Evolutionary conservation across 495 filamentous ascomycete genomes (phyloP), one percentile per base, ranked within the genome.

Genomic region (Penicillium arizonense): DNA sequence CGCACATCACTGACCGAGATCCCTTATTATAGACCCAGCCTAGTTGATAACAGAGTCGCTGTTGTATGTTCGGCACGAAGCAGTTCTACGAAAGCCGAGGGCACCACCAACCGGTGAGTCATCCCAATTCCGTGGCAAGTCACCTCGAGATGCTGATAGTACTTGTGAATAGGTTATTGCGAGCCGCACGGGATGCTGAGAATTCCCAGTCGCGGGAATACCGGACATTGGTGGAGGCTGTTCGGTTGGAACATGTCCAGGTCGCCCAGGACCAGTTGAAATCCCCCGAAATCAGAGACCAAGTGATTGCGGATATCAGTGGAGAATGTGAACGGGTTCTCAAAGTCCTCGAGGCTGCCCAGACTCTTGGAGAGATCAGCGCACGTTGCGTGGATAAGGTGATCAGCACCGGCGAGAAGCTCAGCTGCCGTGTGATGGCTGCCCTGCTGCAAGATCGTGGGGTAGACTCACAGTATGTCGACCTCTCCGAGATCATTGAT

Each of bases 31-130:
- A 96, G 90, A 64, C 75, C 83, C 21, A 84, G 82, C 64, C 75
- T 94, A 38, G 68, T 71, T 24, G 74, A 82, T 32, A 80, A 89
- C 53, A 84, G 81, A 63, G 83, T 96, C 51, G 92, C 87, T 33
- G 85, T 97, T 36, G 90, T 97, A 23, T 97, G 94, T 63, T 98
- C 94, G 37, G 94, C 94, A 18, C 74, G 91, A 65, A 96, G 90
- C 67, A 92, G 87, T 48, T 87, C 86, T 51, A 93, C 89, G 59
- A 97, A 97, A 69, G 82, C 81, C 26, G 89, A 93, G 51, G 92
- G 92, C 45, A 97, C 94, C 40, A 97, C 94, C 38, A 97, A 94
- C 75, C 83, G 90, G 90, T 95, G 76, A 83, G 87, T 77, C 77
- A 72, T 65, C 34, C 18, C 14, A 20, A 46, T 30, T 30, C 28